Evolutionary conservation across 768 basidiomycete species (phyloP).

Genomic region (Tulasnella sp.): DNA sequence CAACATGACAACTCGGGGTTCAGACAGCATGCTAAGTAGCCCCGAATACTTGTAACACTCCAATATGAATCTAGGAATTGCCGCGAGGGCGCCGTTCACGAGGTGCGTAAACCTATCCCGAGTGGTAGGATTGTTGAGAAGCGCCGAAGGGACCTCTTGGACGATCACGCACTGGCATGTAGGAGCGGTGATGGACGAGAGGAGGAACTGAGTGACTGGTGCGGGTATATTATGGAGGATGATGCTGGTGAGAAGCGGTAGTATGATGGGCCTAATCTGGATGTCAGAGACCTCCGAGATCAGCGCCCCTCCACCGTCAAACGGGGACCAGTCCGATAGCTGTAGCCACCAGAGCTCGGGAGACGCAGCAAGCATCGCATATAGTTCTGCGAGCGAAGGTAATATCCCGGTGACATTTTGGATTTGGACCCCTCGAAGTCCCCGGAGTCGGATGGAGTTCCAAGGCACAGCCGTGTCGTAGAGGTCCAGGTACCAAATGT

Average conservation of each 20-base stretch:
- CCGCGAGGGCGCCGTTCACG: not conserved
- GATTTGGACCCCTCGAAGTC: not conserved
- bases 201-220: not conserved
- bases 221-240: not conserved
- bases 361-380: not conserved
- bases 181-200: not conserved
- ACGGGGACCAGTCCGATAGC: not conserved
- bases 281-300: not conserved
- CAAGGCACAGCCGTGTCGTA: not conserved
- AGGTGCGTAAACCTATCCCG: not conserved
- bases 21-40: not conserved
- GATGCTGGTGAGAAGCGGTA: not conserved
- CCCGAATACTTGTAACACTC: no score
- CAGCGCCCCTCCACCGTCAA: not conserved
- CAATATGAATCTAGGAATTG: not conserved
- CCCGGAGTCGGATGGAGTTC: not conserved
- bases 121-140: not conserved
- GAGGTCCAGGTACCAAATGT: not conserved
- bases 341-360: not conserved
- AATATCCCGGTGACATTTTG: not conserved
- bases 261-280: not conserved
- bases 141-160: not conserved
- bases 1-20: not conserved
- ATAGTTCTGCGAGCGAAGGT: not conserved
- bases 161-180: not conserved